These are phyloP conservation scores for Haematococcus lacustris DNA, from an alignment of 139 green algal genomes.

Conservation along the genomic window DNA sequence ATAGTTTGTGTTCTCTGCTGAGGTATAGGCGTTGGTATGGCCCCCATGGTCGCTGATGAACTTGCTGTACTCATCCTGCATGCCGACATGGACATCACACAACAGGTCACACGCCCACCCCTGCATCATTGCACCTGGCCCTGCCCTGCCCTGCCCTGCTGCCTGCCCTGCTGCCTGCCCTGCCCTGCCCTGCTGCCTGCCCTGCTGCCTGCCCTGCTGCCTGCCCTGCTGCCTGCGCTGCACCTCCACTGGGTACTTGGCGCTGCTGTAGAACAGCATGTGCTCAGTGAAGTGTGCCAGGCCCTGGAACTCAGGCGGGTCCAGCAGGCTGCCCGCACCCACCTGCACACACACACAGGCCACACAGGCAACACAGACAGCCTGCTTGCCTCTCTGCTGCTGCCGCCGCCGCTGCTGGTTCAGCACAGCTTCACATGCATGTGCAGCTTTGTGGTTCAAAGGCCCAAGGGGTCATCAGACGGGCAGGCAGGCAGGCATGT, in stretches of 20 bases:
- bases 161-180: not conserved
- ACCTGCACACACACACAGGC: not conserved
- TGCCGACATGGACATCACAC: not conserved
- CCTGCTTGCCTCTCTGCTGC: too few relatives aligned
- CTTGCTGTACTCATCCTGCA: slow-evolving; percentile 13
- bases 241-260: slow-evolving; percentile 61
- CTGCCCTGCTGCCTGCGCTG: not conserved
- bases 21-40: slow-evolving; percentile 84
- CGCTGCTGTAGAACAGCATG: slow-evolving; percentile 87
- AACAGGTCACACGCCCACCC: not conserved
- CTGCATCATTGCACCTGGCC: not conserved
- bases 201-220: not conserved
- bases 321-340: slow-evolving; percentile 50
- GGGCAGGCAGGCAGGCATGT: too few relatives aligned
- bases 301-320: slow-evolving; percentile 61
- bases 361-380: not conserved
- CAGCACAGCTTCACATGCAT: too few relatives aligned
- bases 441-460: too few relatives aligned
- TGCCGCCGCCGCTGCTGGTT: too few relatives aligned
- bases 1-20: slow-evolving; percentile 80
- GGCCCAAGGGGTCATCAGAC: too few relatives aligned
- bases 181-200: not conserved
- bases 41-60: slow-evolving; percentile 55
- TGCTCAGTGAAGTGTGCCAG: slow-evolving; percentile 86
- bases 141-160: not conserved